Base-by-base conservation (phyloP, 495 filamentous ascomycete genomes). In the Neurospora hispaniola region DNA sequence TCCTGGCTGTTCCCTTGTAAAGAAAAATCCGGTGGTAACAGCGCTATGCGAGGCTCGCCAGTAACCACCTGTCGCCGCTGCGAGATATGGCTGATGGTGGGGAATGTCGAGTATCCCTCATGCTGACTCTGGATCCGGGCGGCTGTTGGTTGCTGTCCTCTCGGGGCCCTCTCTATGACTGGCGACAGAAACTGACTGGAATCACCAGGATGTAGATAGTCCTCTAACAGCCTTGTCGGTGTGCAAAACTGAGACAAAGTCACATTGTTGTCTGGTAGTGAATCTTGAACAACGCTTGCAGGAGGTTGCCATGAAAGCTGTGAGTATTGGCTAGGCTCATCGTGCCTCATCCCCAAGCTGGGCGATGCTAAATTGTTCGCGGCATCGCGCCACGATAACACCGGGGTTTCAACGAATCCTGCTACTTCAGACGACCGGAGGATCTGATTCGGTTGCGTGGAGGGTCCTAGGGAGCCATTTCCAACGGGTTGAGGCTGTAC, bases 321-420 rank as follows among this genome's bases (percentile, higher is more conserved):
- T 0, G 73, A 54, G 27, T 70, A 46, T 12, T 44, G 23, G 8
- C 54, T 66, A 18, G 54, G 54, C 54, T 66, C 11, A 35, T 35
- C 27, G 23, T 14, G 70, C 23, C 39, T 73, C 71, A 69, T 69
- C 5, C 40, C 77, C 41, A 85, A 72, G 1, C 46, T 73, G 4
- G 85, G 84, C 11, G 85, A 86, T 16, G 75, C 69, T 4, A 78
- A 74, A 75, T 88, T 88, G 70, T 86, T 77, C 18, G 80, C 74
- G 2, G 80, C 85, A 48, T 84, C 85, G 20, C 72, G 73, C 72
- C 87, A 87, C 1, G 85, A 87, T 7, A 84, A 75, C 18, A 80
- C 59, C 0, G 81, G 79, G 3, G 82, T 82, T 6, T 76, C 69
- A 11, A 81, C 69, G 31, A 69, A 42, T 8, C 62, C 44, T 5